Evolutionary conservation across 1,284 basidiomycete species (phyloP).

Genomic region (Irpex sp.): DNA sequence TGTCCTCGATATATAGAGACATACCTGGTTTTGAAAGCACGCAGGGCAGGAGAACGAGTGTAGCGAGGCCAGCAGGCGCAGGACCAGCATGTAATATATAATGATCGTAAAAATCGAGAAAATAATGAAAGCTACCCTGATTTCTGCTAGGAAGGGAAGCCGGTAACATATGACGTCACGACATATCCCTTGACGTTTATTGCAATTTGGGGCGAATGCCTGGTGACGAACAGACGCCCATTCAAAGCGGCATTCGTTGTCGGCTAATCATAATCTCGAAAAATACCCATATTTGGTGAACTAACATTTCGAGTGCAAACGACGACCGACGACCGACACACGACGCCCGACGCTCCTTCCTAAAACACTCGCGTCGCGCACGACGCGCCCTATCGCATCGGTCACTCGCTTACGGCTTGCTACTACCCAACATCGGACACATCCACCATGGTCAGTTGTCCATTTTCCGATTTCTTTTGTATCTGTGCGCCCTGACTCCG

Average conservation of each 20-base stretch:
- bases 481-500: background rate
- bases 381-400: background rate
- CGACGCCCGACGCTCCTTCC: background rate
- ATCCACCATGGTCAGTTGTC: slow-evolving; percentile 2
- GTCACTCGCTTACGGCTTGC: background rate
- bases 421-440: background rate
- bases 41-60: background rate
- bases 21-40: background rate
- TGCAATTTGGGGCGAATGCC: background rate
- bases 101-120: background rate
- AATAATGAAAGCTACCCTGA: background rate
- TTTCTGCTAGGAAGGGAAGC: background rate
- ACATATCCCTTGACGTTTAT: background rate
- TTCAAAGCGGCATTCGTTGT: background rate
- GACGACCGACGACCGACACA: slow-evolving; percentile 3
- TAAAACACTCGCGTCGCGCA: background rate
- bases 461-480: background rate
- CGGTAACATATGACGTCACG: background rate
- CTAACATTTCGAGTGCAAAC: background rate
- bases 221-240: background rate
- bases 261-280: background rate
- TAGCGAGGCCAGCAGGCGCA: background rate
- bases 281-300: slow-evolving; percentile 1
- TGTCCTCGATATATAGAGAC: background rate
- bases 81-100: background rate